Evolutionary conservation across 129 eudicot genomes (phyloP).

Genomic region (Lactuca saligna): DNA sequence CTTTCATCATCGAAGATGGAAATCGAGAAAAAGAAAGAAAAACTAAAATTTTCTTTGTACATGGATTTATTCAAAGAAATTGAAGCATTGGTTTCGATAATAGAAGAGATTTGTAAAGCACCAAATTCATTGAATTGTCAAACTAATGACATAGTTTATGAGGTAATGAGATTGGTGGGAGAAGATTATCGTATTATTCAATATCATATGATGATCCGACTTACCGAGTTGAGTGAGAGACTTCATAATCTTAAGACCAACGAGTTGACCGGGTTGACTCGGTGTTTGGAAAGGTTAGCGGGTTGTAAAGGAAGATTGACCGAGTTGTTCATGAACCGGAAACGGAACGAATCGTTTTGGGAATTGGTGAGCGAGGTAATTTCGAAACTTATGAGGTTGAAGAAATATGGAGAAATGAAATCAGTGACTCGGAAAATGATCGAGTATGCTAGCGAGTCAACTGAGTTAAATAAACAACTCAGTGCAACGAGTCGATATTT

Average conservation of each 20-base stretch:
- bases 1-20: constrained; percentile 2
- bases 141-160: constrained; percentile 47
- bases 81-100: constrained; percentile 37
- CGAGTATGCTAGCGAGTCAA: constrained; percentile 38
- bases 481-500: constrained; percentile 24
- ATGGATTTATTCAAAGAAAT: constrained; percentile 43
- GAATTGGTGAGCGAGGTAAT: constrained; percentile 38
- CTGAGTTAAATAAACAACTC: constrained; percentile 18
- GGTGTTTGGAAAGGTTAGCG: constrained; percentile 41
- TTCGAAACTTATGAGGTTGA: constrained; percentile 19
- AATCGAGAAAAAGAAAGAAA: constrained; percentile 16
- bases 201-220: constrained; percentile 34
- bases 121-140: constrained; percentile 42
- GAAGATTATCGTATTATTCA: constrained; percentile 61
- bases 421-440: constrained; percentile 30
- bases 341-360: constrained; percentile 55
- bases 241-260: constrained; percentile 21
- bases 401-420: constrained; percentile 21
- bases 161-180: constrained; percentile 54
- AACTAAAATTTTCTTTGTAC: constrained; percentile 23
- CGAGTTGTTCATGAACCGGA: constrained; percentile 49
- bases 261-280: constrained; percentile 42
- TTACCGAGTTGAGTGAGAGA: constrained; percentile 37
- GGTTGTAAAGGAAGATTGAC: constrained; percentile 40
- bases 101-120: constrained; percentile 49